Conservation (phyloP, 2,329 filamentous ascomycete species). For the Periconia sp. region DNA sequence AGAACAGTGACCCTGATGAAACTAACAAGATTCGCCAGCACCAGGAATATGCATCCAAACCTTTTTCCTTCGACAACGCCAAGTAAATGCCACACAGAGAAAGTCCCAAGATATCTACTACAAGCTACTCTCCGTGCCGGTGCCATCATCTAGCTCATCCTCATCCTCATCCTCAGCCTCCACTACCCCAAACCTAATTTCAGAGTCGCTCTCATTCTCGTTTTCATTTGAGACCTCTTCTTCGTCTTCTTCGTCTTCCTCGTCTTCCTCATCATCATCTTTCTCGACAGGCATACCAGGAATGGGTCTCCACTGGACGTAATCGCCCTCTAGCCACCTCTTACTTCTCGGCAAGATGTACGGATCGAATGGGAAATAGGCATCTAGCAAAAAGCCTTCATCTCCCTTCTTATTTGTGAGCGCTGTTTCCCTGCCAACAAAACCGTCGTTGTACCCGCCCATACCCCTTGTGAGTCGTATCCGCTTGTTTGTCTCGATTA, state of each 20-base stretch:
- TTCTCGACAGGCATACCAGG: slow-evolving; percentile 50
- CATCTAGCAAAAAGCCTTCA: slow-evolving; percentile 82
- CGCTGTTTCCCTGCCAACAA: slow-evolving; percentile 61
- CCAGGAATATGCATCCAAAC: slow-evolving; percentile 6
- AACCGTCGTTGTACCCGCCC: slow-evolving; percentile 53
- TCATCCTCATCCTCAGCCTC: not conserved
- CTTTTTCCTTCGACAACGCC: slow-evolving; percentile 3
- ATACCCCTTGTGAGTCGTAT: slow-evolving; percentile 77
- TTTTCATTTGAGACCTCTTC: slow-evolving; percentile 26
- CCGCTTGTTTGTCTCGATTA: slow-evolving; percentile 91
- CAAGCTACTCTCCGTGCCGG: slow-evolving; percentile 8
- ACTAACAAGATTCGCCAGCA: not conserved
- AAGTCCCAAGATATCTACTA: not conserved
- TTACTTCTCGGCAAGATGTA: slow-evolving; percentile 89
- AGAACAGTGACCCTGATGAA: not conserved
- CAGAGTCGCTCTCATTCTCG: slow-evolving; percentile 18
- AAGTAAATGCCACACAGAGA: slow-evolving; percentile 6
- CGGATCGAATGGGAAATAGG: slow-evolving; percentile 97
- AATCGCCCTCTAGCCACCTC: slow-evolving; percentile 76
- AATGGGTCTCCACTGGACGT: slow-evolving; percentile 45
- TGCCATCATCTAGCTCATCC: slow-evolving; percentile 10
- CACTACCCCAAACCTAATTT: slow-evolving; percentile 1
- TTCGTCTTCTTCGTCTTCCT: slow-evolving; percentile 37
- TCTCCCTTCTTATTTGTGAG: slow-evolving; percentile 67
- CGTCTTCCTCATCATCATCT: slow-evolving; percentile 53